Conservation (phyloP, 2,329 filamentous ascomycete species). For the Polytolypa hystricis region DNA sequence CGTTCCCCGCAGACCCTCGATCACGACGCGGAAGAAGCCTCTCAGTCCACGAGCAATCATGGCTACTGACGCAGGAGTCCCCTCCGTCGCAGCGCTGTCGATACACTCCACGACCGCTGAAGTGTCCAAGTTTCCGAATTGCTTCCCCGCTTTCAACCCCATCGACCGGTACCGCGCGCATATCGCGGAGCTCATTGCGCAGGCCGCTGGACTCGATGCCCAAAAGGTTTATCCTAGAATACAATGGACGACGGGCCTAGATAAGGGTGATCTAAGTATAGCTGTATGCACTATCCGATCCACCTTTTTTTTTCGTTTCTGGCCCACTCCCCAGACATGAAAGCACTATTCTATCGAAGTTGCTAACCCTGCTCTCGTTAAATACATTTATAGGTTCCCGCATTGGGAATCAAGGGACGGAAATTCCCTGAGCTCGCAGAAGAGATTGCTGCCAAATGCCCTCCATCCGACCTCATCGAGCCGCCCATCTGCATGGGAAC, state of each 20-base stretch:
- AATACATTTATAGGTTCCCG: constrained; percentile 26
- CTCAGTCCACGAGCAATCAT: constrained; percentile 17
- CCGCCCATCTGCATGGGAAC: constrained; percentile 46
- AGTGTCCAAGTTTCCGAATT: constrained; percentile 30
- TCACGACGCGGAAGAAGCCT: not conserved
- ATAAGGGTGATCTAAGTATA: constrained; percentile 37
- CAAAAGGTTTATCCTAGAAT: constrained; percentile 30
- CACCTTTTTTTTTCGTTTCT: not conserved
- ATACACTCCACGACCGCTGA: constrained; percentile 28
- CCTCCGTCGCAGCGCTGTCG: constrained; percentile 28
- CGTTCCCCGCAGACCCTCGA: constrained; percentile 4
- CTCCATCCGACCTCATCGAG: constrained; percentile 46
- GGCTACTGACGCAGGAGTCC: constrained; percentile 24
- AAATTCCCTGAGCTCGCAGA: constrained; percentile 47
- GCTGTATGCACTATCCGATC: constrained; percentile 23
- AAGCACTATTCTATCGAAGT: no score
- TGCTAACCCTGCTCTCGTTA: no score
- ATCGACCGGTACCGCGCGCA: constrained; percentile 37
- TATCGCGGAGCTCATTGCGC: constrained; percentile 32
- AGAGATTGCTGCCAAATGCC: constrained; percentile 47
- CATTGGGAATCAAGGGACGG: constrained; percentile 43
- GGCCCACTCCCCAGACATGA: not conserved
- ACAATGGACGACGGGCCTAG: constrained; percentile 35
- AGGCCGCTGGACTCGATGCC: constrained; percentile 28
- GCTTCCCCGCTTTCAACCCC: constrained; percentile 35